Base-by-base conservation (phyloP, 1,284 basidiomycete species). In the Macrocybe sp. region DNA sequence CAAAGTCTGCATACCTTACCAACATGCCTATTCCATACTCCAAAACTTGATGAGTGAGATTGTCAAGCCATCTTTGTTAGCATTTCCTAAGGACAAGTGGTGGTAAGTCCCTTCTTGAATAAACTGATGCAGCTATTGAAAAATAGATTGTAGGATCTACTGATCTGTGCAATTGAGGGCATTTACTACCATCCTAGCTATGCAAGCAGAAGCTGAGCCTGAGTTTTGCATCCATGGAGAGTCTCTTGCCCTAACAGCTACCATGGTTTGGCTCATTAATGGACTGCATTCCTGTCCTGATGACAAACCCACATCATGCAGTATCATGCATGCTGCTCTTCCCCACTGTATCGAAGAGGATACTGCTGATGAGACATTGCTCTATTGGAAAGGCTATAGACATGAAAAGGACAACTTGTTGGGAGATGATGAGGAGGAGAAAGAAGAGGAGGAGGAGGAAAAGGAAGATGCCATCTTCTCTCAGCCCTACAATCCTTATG, bases 211-310 rank as follows among this genome's bases (percentile, higher is more conserved):
- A n/a, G 54, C 54, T 1, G 5, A 9, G 1, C 2, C 45, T 2
- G 9, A 38, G 4, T 16, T 46, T 6, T 50, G 54, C 0, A n/a
- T 52, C 6, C 3, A 11, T 0, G 38, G 36, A 6, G 46, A 50
- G 2, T 51, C 58, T n/a, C 51, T 63, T 22, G 47, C 47, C 3
- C 41, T 64, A 2, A 55, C 55, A 1, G 57, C 59, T 0, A 57
- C 52, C 0, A 50, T 48, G 14, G 48, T 57, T 0, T 63, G 59
- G 60, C 47, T 62, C 0, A 10, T 55, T 0, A 64, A 63, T 35
- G 39, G 53, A 2, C 47, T 63, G 4, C 60, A 61, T 34, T 47
- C 59, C 5, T 45, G 53, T 2, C 58, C 59, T 2, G 59, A 64
- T 12, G 54, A 56, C 46, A 56, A 59, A 0, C 46, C 48, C 0